Conservation (phyloP, 306 rosid species). For the Ochetophila trinervis region DNA sequence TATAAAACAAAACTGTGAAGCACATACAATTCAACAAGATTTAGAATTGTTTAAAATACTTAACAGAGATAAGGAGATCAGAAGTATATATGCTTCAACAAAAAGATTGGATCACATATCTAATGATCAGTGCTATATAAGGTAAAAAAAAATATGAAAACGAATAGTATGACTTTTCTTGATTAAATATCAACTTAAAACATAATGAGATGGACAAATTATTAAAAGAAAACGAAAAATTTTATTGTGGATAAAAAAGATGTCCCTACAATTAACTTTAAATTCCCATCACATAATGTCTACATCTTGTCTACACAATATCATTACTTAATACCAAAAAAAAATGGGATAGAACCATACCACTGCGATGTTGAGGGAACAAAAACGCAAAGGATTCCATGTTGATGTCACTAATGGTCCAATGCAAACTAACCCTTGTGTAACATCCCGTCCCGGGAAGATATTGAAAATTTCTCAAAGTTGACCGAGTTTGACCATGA, state of each 20-base stretch:
- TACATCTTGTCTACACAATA: conserved; percentile 46
- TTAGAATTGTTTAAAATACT: background rate
- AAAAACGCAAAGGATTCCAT: conserved; percentile 84
- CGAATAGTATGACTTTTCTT: background rate
- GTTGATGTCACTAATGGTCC: conserved; percentile 91
- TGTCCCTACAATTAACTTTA: conserved; percentile 23
- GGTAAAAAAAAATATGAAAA: background rate
- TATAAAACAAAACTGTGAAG: background rate
- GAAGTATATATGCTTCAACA: conserved; percentile 10
- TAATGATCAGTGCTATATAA: background rate
- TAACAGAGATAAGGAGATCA: background rate
- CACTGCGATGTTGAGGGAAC: conserved; percentile 75
- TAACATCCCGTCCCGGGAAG: too few relatives aligned
- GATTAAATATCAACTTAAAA: background rate
- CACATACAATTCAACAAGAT: background rate
- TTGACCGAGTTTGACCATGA: too few relatives aligned
- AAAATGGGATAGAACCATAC: conserved; percentile 89
- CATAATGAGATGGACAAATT: conserved; percentile 1
- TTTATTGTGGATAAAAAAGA: background rate
- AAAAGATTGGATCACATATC: background rate
- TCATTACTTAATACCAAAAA: conserved; percentile 51
- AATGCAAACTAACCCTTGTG: conserved; percentile 86
- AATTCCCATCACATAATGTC: conserved; percentile 32
- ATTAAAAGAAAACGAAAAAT: background rate
- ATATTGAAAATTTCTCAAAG: too few relatives aligned